Base-by-base conservation (phyloP, 2,329 filamentous ascomycete species). In the Verticillium albo-atrum region DNA sequence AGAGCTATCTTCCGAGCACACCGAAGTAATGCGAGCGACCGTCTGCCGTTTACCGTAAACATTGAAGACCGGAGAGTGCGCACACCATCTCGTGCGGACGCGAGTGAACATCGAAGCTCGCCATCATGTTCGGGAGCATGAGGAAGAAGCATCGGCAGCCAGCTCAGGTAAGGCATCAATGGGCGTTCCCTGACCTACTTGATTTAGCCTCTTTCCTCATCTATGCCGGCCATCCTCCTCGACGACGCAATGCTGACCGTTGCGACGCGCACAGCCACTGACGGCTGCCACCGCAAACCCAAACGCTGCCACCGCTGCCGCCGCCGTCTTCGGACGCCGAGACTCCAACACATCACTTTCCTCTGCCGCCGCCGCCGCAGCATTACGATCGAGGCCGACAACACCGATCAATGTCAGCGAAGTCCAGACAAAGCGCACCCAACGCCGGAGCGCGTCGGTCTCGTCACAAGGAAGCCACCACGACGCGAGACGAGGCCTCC, bases 291-390 rank as follows among this genome's bases (percentile, higher is more conserved):
- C 87, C 59, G 86, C 86, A 56, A 88, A 87, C 69, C 82, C 90
- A 59, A 88, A 88, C 68, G 92, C 91, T 60, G 86, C 92, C 58
- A 87, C 89, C 54, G 92, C 92, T 59, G 92, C 93, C 61, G 55
- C 86, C 62, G 89, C 90, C 72, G 93, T 92, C 60, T 96, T 94
- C 74, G 82, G 89, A 70, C 87, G 84, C 66, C 87, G 82, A 69
- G 82, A 85, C 72, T 74, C 83, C 67, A 83, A 88, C 66, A 84
- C 83, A 73, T 79, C 78, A 61, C 86, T 85, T 60, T 81, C 97
- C 51, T 96, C 93, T 47, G 89, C 90, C 35, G 91, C 93, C 6
- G 94, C 94, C 14, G 93, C 94, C 6, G 92, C 92, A 28, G 93
- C 93, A 54, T 82, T 98, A 60, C 88, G 89, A 70, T 90, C 89